Evolutionary conservation across 306 rosid species (phyloP), one percentile per base, ranked within the genome.

Genomic region (Quercus ilex): DNA sequence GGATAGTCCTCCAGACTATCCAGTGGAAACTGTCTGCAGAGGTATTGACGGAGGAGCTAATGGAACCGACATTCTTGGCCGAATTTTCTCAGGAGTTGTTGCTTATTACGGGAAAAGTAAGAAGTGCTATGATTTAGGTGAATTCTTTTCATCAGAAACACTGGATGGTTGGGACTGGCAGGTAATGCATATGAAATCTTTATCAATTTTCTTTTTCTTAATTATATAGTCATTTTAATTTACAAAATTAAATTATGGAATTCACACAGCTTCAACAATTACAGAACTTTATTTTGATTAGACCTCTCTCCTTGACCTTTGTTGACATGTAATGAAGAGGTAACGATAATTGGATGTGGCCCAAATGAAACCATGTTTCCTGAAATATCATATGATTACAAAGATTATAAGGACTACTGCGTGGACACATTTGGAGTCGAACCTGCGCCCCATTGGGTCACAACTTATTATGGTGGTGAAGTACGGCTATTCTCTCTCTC

Each of bases 391-490:
- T n/a, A n/a, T n/a, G n/a, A n/a, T n/a, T n/a, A n/a, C n/a, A n/a
- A n/a, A n/a, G n/a, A n/a, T n/a, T n/a, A n/a, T n/a, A n/a, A n/a
- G 17, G 15, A 69, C 6, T 6, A 0, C 0, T 92, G 94, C 87
- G 28, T 81, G 23, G 2, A 12, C 0, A 1, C 0, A 13, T 90
- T 38, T 62, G 93, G 91, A 4, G 90, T 92, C 60, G 62, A 81
- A 18, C 91, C 97, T 77, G 86, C 90, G 0, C 90, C 93, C 28
- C 75, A 64, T 5, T 64, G 70, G 70, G 2, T 15, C 43, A 64
- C 70, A 1, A 64, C 70, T 14, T 0, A 64, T 17, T 64, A 14
- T n/a, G 70, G 46, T 26, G 70, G 70, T 17, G 20, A 26, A 4
- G 46, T 63, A 64, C 43, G 94, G 58, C 14, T 5, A 1, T 26